These are phyloP conservation scores for Aspergillus floridensis DNA, from an alignment of 2,329 filamentous ascomycete genomes.

Conservation along the genomic window DNA sequence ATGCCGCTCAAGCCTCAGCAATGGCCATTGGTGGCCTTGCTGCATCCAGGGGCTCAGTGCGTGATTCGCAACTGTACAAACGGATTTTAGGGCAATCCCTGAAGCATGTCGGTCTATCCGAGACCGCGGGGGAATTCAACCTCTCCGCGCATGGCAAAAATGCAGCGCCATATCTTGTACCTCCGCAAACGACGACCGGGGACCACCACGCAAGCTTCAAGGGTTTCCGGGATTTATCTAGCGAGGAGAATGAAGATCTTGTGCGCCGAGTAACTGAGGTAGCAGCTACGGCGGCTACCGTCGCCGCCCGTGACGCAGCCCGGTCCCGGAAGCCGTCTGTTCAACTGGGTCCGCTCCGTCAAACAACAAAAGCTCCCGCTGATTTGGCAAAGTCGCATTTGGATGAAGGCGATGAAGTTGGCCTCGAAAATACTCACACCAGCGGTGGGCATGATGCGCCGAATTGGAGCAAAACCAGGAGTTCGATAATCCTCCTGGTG, in stretches of 20 bases:
- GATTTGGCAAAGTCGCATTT: constrained; percentile 36
- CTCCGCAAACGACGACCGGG: constrained; percentile 60
- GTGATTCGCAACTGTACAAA: constrained; percentile 87
- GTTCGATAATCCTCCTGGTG: constrained; percentile 79
- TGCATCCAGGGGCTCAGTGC: constrained; percentile 63
- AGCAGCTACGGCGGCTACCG: constrained; percentile 82
- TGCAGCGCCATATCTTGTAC: constrained; percentile 68
- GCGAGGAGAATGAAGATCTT: constrained; percentile 76
- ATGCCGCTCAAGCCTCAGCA: constrained; percentile 30
- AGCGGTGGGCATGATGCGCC: constrained; percentile 90
- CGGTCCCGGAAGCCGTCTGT: constrained; percentile 52
- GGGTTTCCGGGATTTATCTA: constrained; percentile 65
- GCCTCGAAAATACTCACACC: constrained; percentile 43
- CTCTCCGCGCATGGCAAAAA: constrained; percentile 22
- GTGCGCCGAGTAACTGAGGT: constrained; percentile 89
- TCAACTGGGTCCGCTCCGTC: constrained; percentile 31
- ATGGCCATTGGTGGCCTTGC: constrained; percentile 44
- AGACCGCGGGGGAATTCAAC: constrained; percentile 46
- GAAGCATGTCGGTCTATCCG: constrained; percentile 72
- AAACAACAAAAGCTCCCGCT: constrained; percentile 37
- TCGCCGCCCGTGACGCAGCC: constrained; percentile 76
- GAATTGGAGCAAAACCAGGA: constrained; percentile 94
- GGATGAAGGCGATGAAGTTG: constrained; percentile 51
- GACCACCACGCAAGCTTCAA: constrained; percentile 33
- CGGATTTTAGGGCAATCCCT: constrained; percentile 88